Conservation (phyloP, 2,329 filamentous ascomycete species). For the Emmonsia crescens region DNA sequence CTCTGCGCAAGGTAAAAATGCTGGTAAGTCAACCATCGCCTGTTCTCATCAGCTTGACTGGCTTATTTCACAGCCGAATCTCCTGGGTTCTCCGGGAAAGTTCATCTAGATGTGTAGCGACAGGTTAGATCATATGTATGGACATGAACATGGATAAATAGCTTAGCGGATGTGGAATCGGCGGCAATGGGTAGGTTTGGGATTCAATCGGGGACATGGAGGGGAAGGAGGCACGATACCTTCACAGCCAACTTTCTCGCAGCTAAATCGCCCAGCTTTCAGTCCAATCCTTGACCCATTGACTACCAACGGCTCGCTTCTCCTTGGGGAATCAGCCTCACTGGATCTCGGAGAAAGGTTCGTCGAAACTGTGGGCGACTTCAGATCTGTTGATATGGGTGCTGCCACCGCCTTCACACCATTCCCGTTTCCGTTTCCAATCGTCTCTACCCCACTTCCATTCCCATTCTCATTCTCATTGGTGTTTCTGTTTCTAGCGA, state of each 20-base stretch:
- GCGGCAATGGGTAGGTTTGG: not conserved
- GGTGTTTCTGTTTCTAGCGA: not conserved
- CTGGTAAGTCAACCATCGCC: not conserved
- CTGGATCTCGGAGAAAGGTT: slow-evolving; percentile 5
- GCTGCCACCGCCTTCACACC: slow-evolving; percentile 9
- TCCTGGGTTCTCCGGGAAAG: slow-evolving; percentile 6
- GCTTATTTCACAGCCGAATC: slow-evolving; percentile 7
- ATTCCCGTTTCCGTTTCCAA: not conserved
- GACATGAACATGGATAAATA: not conserved
- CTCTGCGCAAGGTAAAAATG: not conserved
- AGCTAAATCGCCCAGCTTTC: slow-evolving; percentile 8
- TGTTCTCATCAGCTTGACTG: not conserved
- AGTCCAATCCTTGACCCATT: slow-evolving; percentile 23
- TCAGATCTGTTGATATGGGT: slow-evolving; percentile 11
- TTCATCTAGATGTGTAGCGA: slow-evolving; percentile 2
- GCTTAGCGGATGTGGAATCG: not conserved
- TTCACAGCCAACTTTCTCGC: slow-evolving; percentile 6
- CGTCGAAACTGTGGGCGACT: slow-evolving; percentile 6
- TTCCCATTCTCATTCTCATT: not conserved
- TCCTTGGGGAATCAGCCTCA: slow-evolving; percentile 12
- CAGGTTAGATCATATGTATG: not conserved
- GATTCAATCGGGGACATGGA: not conserved
- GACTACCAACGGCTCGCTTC: slow-evolving; percentile 23
- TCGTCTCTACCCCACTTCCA: not conserved
- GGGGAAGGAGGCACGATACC: not conserved